Evolutionary conservation across 192 early-diverging fungal species (phyloP), one percentile per base, ranked within the genome.

Genomic region (Pilaira anomala): DNA sequence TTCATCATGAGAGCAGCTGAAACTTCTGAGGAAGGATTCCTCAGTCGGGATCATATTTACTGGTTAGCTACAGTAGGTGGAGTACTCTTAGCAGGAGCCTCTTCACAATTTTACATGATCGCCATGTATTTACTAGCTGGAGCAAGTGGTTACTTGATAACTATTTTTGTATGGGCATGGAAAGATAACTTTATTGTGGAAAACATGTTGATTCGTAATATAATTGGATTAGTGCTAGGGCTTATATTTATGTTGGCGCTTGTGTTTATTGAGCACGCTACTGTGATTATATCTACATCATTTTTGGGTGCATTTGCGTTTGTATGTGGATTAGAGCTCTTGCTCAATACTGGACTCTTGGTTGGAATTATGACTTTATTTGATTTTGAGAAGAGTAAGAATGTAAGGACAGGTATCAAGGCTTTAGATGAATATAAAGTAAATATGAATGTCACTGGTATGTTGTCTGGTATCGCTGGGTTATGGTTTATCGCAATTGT

Each of bases 231-330:
- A 25, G 25, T 14, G 29, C 39, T 50, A 8, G 65, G 66, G 21
- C 14, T 81, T 14, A 44, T 81, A 13, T 73, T 69, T 14, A 69
- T 56, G 2, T 52, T 81, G 0, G 45, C 65, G 7, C 64, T 72
- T 9, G 67, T 72, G 6, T 78, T 80, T 21, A 52, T 65, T 53
- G 82, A 87, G 49, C 63, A 66, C 1, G 18, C 73, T 1, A 64
- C 78, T 59, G 58, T 85, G 13, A 76, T 82, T 36, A 3, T 77
- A 39, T 63, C 71, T 7, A 80, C 82, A 2, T 52, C 73, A n/a
- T 74, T 84, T 48, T 52, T 75, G 4, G 85, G 85, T 50, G 68
- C 82, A 3, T 87, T 79, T 54, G 30, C 77, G 40, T 42, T 85
- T 36, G 62, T 75, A 48, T 68, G 71, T 25, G 85, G 83, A 1